Evolutionary conservation across 1,284 basidiomycete species (phyloP), one percentile per base, ranked within the genome.

Genomic region (Thecaphora thlaspeos): DNA sequence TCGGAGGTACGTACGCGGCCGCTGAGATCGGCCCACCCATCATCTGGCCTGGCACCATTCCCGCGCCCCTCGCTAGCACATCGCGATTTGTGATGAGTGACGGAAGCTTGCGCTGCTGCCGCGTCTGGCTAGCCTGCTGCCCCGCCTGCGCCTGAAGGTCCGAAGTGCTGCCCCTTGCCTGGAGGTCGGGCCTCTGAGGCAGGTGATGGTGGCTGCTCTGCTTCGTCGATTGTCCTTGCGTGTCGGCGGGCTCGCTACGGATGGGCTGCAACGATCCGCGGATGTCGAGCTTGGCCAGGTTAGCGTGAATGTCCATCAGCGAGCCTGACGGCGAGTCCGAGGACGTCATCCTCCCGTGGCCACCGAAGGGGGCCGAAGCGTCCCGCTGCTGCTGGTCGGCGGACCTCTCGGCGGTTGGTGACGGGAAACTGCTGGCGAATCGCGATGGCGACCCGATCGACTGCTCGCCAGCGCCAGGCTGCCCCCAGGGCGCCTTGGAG

Each of bases 51-150:
- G 34, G 19, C n/a, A 15, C 34, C 10, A 21, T 42, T 15, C 46
- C 46, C 26, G 61, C 56, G 17, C 58, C 48, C 17, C 58, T 51
- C 17, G 61, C 67, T 21, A 73, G 37, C 4, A 48, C 61, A n/a
- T 73, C 71, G 34, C 54, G 51, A 26, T 61, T 70, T 19, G 71
- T 73, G 39, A 73, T 64, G 36, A 73, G 59, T 24, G 61, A 60
- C 30, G 70, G 70, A 15, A 73, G 59, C 46, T 53, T 61, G 17
- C 59, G 41, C 17, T 22, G 38, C 26, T 44, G 53, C 23, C 37
- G 48, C 23, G 43, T 21, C 17, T 36, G 4, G n/a, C n/a, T n/a
- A n/a, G n/a, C n/a, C n/a, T n/a, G n/a, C n/a, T 44, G 53, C 23
- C 37, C 50, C 23, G 43, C 26, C 17, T 36, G 4, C 17, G 41